phyloP scores from a whole-genome alignment of 169 alveolate genomes.

The Perkinsus olseni region DNA sequence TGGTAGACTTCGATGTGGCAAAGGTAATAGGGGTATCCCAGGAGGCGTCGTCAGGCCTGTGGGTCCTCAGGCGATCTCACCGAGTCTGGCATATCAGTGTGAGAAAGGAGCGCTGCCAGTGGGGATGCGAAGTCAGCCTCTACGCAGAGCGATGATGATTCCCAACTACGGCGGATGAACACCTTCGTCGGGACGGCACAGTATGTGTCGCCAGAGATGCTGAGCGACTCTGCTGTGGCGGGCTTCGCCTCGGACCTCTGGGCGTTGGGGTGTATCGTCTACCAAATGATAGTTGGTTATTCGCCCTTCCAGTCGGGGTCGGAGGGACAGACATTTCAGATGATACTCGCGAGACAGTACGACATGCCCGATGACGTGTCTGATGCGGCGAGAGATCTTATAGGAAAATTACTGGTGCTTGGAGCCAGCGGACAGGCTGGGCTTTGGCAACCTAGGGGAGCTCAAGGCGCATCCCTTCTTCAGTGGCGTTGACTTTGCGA shows the following conservation, averaged over 20 bases:
- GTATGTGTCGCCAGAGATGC: constrained; percentile 58
- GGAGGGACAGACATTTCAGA: constrained; percentile 28
- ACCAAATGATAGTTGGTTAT: constrained; percentile 53
- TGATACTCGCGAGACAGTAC: constrained; percentile 13
- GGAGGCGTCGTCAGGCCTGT: not conserved
- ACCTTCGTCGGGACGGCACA: constrained; percentile 61
- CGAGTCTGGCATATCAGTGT: not conserved
- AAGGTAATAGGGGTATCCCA: not conserved
- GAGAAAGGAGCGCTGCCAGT: not conserved
- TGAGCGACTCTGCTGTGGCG: constrained; percentile 36
- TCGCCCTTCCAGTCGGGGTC: constrained; percentile 52
- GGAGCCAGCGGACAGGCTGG: not conserved
- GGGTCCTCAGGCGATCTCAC: not conserved
- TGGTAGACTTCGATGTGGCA: constrained; percentile 52
- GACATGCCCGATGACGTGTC: not conserved
- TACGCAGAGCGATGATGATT: not conserved
- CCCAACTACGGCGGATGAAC: not conserved
- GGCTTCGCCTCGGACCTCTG: constrained; percentile 50
- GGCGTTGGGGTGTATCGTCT: constrained; percentile 62
- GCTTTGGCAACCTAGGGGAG: not conserved
- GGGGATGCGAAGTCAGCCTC: not conserved
- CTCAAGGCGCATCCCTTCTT: not conserved
- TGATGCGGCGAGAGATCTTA: not conserved
- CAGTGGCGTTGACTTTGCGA: not conserved
- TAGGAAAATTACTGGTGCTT: not conserved